Evolutionary conservation across 805 yeast species (phyloP), one percentile per base, ranked within the genome.

Genomic region (Saturnispora zaruensis): DNA sequence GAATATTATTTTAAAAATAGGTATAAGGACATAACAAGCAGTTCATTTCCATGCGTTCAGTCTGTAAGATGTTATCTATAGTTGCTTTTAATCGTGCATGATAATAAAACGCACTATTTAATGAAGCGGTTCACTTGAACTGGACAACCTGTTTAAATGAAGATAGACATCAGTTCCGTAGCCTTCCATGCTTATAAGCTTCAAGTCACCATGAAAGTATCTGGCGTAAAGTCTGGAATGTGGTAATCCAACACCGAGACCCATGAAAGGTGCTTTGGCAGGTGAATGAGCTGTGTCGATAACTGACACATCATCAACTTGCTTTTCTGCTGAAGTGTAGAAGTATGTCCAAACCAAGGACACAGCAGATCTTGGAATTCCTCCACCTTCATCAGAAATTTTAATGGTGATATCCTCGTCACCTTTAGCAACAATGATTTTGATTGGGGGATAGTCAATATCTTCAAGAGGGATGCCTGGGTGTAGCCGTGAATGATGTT

Each of bases 341-440:
- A 89, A 75, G 64, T 88, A 88, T 0, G 96, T 86, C 96, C 96
- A 89, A 41, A 88, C 85, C 55, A 85, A 72, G 3, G 95, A 93
- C 14, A 86, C 77, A 49, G 85, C 90, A 53, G 87, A 76, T 53
- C 96, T 74, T 2, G 96, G 86, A 53, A 89, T 87, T 21, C 96
- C 96, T 28, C 96, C 96, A 34, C 96, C 96, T 68, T 88, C 96
- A 64, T 88, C 96, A 26, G 90, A 82, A 54, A 88, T 82, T 65
- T 89, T 89, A 58, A 88, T 83, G 8, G 96, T 88, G 57, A 89
- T 87, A 60, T 89, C 96, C 63, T 88, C 96, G 43, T 81, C 78
- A 14, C 96, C 96, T 61, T 87, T 87, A 9, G 90, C 87, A 26
- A 88, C 89, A 47, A 89, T 85, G 23, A 89, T 82, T 66, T 87